Evolutionary conservation across 2,329 filamentous ascomycete species (phyloP), one percentile per base, ranked within the genome.

Genomic region (Fusarium sp.): DNA sequence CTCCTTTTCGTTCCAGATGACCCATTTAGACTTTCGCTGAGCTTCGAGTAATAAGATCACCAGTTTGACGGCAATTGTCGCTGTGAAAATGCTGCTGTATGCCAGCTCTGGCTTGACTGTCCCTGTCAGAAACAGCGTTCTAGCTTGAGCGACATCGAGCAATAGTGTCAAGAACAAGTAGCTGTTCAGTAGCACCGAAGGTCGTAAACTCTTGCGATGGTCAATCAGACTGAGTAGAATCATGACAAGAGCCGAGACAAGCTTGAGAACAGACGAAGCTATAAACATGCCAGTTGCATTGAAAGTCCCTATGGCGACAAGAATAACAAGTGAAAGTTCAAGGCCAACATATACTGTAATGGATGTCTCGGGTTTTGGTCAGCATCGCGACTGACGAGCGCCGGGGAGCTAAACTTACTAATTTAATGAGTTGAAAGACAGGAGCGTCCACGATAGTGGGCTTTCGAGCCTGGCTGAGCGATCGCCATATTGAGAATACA

Each of bases 161-260:
- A 85, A 65, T 0, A 82, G 62, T 3, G 80, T 81, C 13, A 83
- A 44, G 9, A 80, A 68, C 5, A 85, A 63, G 48, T 81, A 85
- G 15, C 69, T 63, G n/a, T 71, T 77, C 17, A 85, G 71, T 3
- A 85, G 52, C 0, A 80, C 71, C 0, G 83, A 85, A 1, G 83
- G 82, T 2, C 81, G 75, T 0, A 73, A 74, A 8, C 79, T 75
- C n/a, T 66, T 78, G 60, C 64, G 62, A 54, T 82, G 80, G 48
- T 82, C 78, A 2, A 63, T 22, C 46, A 70, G 78, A 1, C 78
- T 80, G 2, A 81, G 56, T 0, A 70, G 47, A 5, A 71, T 54
- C 14, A 78, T 63, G 17, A 65, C 67, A 3, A 78, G 40, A 5
- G 74, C 72, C 7, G 76, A 75, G 7, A 76, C 54, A 10, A 78